Percentiles rank a stretch among this genome's conserved stretches.
Conservation (phyloP, 805 yeast genomes). For the Candida ponderosae region DNA sequence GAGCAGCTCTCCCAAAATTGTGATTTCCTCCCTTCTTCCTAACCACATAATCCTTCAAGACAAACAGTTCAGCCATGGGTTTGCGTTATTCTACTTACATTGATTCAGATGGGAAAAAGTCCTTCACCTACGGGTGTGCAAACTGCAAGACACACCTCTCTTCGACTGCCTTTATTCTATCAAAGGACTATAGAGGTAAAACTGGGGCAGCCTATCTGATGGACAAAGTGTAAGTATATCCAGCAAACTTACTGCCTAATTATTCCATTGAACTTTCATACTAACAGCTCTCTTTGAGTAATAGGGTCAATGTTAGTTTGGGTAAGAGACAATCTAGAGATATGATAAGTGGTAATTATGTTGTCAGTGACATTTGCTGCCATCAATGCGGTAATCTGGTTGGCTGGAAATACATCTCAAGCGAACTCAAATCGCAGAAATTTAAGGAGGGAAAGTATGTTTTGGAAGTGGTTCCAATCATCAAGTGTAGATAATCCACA, state of each 20-base stretch:
- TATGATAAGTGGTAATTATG: slow-evolving; percentile 51
- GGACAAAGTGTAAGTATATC: slow-evolving; percentile 29
- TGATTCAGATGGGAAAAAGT: slow-evolving; percentile 22
- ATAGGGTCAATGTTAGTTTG: slow-evolving; percentile 33
- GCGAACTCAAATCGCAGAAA: slow-evolving; percentile 34
- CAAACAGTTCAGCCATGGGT: slow-evolving; percentile 30
- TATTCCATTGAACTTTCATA: no score
- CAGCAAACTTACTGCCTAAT: background rate
- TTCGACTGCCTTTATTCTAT: slow-evolving; percentile 24
- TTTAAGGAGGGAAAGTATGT: slow-evolving; percentile 54
- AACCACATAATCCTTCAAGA: background rate
- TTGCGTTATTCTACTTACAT: slow-evolving; percentile 35
- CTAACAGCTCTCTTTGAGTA: slow-evolving; percentile 3
- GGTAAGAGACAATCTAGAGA: slow-evolving; percentile 29
- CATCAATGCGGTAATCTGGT: slow-evolving; percentile 40
- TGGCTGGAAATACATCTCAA: slow-evolving; percentile 54
- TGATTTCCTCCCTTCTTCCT: background rate
- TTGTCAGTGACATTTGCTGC: slow-evolving; percentile 47
- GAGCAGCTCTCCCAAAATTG: no score
- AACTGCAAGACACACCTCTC: slow-evolving; percentile 35
- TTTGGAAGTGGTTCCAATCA: slow-evolving; percentile 29
- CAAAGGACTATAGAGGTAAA: slow-evolving; percentile 45
- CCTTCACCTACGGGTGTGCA: slow-evolving; percentile 28
- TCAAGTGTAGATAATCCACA: background rate
- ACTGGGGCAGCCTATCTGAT: slow-evolving; percentile 55